Conservation (phyloP, 805 yeast species). For the Candida berthetii region DNA sequence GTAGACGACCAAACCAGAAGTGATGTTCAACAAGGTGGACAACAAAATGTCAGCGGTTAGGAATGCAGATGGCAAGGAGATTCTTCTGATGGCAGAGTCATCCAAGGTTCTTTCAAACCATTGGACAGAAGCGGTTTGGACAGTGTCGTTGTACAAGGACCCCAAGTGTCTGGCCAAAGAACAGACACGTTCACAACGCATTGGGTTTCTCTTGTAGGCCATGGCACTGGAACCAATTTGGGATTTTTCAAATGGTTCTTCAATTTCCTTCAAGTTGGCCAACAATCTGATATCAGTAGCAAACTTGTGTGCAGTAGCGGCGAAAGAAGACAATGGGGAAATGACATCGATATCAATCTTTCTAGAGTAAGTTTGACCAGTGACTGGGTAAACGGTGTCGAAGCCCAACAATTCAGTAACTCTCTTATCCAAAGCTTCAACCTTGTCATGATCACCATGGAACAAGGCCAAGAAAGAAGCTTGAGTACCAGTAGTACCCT, state of each 20-base stretch:
- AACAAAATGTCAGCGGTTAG: conserved; percentile 91
- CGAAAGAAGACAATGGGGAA: conserved; percentile 89
- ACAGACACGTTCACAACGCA: conserved; percentile 98
- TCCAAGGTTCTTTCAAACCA: conserved; percentile 99
- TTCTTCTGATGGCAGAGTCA: conserved; percentile 97
- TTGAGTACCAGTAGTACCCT: conserved; percentile 99
- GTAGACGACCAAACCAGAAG: conserved; percentile 94
- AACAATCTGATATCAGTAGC: conserved; percentile 95
- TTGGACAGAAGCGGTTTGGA: conserved; percentile 95
- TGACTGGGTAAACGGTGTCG: conserved; percentile 92
- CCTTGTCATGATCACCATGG: conserved; percentile 96
- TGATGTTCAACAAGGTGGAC: conserved; percentile 84
- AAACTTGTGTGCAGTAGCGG: conserved; percentile 95
- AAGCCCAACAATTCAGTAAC: conserved; percentile 93
- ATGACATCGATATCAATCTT: conserved; percentile 94
- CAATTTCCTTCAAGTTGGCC: conserved; percentile 95
- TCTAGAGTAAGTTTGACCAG: conserved; percentile 99
- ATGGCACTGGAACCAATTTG: conserved; percentile 98
- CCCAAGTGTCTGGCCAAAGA: conserved; percentile 96
- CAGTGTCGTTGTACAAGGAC: conserved; percentile 85
- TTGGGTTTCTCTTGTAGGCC: conserved; percentile 99
- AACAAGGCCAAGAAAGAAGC: conserved; percentile 92
- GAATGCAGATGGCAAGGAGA: conserved; percentile 93
- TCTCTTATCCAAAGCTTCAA: conserved; percentile 84
- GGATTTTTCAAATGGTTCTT: conserved; percentile 97